Evolutionary conservation across 306 rosid species (phyloP).

Genomic region (Vigna hirtella): DNA sequence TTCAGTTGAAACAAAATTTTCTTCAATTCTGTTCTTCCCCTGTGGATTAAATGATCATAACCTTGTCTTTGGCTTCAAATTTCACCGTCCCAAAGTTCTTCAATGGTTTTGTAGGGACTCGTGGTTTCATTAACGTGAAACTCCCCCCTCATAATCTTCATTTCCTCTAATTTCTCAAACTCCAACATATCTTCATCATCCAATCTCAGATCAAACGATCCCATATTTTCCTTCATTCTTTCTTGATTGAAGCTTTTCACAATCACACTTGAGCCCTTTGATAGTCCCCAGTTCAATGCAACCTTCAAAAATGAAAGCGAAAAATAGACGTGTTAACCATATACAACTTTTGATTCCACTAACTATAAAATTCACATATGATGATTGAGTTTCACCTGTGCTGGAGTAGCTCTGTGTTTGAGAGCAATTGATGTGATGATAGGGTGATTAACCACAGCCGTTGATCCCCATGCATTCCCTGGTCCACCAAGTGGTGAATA

Average conservation of each 20-base stretch:
- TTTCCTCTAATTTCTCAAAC: conserved; percentile 70
- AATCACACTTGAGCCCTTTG: conserved; percentile 82
- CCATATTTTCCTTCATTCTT: conserved; percentile 78
- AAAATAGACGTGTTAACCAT: not conserved
- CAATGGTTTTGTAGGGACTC: conserved; percentile 78
- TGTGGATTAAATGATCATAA: not conserved
- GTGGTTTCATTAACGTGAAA: conserved; percentile 77
- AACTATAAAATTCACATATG: conserved; percentile 11
- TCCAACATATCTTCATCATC: conserved; percentile 61
- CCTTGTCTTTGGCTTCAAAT: conserved; percentile 49
- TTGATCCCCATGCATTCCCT: conserved; percentile 93
- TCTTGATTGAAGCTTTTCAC: conserved; percentile 79
- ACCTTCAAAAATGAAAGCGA: conserved; percentile 51
- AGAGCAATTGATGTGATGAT: conserved; percentile 69
- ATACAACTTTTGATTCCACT: not conserved
- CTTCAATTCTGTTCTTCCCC: not conserved
- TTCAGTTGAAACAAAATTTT: not conserved
- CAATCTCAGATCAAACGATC: conserved; percentile 63
- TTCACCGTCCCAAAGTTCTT: conserved; percentile 86
- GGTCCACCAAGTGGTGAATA: conserved; percentile 95
- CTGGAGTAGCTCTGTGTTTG: conserved; percentile 68
- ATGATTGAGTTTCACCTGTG: conserved; percentile 60
- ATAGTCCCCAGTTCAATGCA: conserved; percentile 81
- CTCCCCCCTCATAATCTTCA: conserved; percentile 93
- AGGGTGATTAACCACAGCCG: conserved; percentile 69